phyloP scores from a whole-genome alignment of 83 land plant genomes.

The Thuja plicata region DNA sequence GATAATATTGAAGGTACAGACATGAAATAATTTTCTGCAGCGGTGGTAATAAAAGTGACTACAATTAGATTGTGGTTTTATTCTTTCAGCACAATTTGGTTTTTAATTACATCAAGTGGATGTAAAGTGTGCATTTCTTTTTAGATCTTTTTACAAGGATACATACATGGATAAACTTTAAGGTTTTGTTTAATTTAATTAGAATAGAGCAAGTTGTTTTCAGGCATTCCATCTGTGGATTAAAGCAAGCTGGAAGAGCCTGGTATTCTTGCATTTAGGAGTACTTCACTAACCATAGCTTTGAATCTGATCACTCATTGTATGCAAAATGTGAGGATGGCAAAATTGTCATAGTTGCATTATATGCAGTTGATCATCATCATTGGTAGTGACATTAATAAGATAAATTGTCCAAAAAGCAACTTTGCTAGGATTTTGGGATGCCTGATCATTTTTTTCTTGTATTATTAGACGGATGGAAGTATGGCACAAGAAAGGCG shows the following conservation, averaged over 20 bases:
- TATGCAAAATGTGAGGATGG: background rate
- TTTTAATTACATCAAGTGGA: constrained; percentile 26
- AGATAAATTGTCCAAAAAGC: background rate
- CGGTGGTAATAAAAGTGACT: no score
- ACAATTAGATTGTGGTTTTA: constrained; percentile 8
- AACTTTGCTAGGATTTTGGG: background rate
- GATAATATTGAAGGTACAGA: no score
- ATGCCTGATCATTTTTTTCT: background rate
- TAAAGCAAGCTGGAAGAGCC: background rate
- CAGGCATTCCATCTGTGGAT: background rate
- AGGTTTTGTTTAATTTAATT: constrained; percentile 6
- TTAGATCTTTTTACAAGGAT: constrained; percentile 16
- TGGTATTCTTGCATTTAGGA: background rate
- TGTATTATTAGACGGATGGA: background rate
- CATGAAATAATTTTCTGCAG: no score
- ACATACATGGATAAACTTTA: constrained; percentile 22
- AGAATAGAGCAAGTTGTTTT: background rate
- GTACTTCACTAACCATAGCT: background rate
- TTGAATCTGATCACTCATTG: background rate
- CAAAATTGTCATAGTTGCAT: background rate
- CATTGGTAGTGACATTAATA: background rate
- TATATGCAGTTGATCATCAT: background rate
- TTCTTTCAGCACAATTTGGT: no score
- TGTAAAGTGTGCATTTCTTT: constrained; percentile 23
- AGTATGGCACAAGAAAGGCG: background rate